phyloP scores from a whole-genome alignment of 75 land plant genomes.

The Picea sitchensis region DNA sequence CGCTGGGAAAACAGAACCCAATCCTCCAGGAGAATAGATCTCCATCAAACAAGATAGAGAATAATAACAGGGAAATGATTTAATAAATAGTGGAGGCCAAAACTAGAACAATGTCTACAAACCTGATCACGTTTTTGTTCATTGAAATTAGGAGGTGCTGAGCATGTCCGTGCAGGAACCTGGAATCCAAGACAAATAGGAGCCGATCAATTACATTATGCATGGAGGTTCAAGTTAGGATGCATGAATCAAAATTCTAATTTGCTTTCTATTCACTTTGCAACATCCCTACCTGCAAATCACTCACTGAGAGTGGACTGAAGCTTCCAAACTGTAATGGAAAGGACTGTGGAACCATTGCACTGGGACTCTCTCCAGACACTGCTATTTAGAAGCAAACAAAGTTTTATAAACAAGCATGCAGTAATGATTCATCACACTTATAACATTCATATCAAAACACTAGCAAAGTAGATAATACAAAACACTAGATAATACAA shows the following conservation, averaged over 20 bases:
- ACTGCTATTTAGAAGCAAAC: slow-evolving; percentile 2
- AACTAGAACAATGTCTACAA: not conserved
- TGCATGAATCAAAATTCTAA: slow-evolving; percentile 11
- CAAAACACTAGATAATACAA: not conserved
- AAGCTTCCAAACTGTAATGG: slow-evolving; percentile 39
- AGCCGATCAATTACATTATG: no score
- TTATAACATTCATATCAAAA: not conserved
- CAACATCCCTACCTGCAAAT: slow-evolving; percentile 13
- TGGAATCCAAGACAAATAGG: not conserved
- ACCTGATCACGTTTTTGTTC: slow-evolving; percentile 94
- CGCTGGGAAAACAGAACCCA: no score
- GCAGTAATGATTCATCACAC: not conserved
- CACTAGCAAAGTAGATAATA: not conserved
- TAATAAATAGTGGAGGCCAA: not conserved
- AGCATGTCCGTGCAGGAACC: slow-evolving; percentile 72
- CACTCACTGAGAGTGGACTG: slow-evolving; percentile 16
- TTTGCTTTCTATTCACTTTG: not conserved
- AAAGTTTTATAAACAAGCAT: not conserved
- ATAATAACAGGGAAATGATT: not conserved
- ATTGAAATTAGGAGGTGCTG: slow-evolving; percentile 95
- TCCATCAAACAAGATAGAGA: not conserved
- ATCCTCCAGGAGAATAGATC: not conserved
- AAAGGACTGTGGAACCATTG: slow-evolving; percentile 14
- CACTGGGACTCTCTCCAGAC: slow-evolving; percentile 10
- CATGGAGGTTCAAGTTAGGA: not conserved